Base-by-base conservation (phyloP, 331 rosid genomes). In the Quercus phellos region DNA sequence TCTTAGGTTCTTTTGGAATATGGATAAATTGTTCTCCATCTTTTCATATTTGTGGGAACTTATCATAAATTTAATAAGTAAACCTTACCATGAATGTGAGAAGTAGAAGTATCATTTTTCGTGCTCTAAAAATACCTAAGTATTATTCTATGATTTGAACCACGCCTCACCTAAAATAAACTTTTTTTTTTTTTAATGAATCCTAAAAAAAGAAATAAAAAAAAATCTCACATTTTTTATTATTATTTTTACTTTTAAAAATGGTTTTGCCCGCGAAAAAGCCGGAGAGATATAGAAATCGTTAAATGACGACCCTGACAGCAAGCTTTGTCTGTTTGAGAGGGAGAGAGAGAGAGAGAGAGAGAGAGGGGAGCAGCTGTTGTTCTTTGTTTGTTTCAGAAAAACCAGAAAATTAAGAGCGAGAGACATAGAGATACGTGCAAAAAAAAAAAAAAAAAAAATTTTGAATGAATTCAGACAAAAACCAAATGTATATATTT, bases 221-320 rank as follows among this genome's bases (percentile, higher is more conserved):
- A 55, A 56, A 19, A 17, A 2, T 0, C 17, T 10, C 17, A 46
- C 4, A 0, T 0, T 11, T 16, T 29, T 30, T 4, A 50, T 72
- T 17, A 16, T 0, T 22, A 0, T 72, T 13, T 30, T 19, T 21
- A 21, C 8, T 46, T 11, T 27, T 26, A 30, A 68, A 85, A 88
- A 68, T 77, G 73, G 91, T 80, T 76, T 74, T 73, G 6, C 35
- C 30, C 19, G 79, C 90, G 86, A 73, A 77, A 87, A 81, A 54
- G 14, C 5, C 87, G 91, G 83, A 56, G 51, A 74, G 56, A 42
- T 75, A 34, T 73, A 78, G 80, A 70, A 72, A 80, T 80, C 30
- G 88, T 84, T 84, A 64, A 79, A 80, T 81, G 76, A 71, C 11
- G 55, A 55, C 19, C 61, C 24, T 21, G 61, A 55, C 53, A 55